phyloP scores from a whole-genome alignment of 331 rosid species.

The Pyracantha coccinea region DNA sequence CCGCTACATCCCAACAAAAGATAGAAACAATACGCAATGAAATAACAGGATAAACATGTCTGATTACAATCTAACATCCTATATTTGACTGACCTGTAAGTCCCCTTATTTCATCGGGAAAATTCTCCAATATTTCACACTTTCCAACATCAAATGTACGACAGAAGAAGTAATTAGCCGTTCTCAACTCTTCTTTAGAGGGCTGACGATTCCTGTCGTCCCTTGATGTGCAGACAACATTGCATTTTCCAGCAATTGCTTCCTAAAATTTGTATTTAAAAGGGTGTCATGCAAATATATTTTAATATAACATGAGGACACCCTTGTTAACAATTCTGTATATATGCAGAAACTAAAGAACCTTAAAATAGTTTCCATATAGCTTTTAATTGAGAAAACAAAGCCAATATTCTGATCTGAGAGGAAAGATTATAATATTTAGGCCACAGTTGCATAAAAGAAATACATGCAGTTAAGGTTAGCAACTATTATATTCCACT shows the following conservation, averaged over 20 bases:
- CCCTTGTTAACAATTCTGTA: not conserved
- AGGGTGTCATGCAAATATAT: not conserved
- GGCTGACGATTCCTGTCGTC: slow-evolving; percentile 51
- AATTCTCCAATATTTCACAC: slow-evolving; percentile 17
- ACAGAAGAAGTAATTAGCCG: slow-evolving; percentile 39
- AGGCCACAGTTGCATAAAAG: not conserved
- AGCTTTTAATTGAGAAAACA: not conserved
- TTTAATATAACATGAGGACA: not conserved
- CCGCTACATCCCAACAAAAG: not conserved
- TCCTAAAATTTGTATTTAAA: slow-evolving; percentile 33
- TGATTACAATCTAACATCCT: not conserved
- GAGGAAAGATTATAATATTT: not conserved
- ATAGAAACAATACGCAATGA: not conserved
- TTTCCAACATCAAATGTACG: slow-evolving; percentile 37
- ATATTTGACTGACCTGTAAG: slow-evolving; percentile 35
- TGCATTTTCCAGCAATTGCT: slow-evolving; percentile 47
- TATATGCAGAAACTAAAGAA: not conserved
- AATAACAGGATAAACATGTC: too few relatives aligned
- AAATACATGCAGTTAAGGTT: not conserved
- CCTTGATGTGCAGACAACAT: slow-evolving; percentile 47
- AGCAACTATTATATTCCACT: not conserved
- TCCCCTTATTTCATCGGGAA: slow-evolving; percentile 35
- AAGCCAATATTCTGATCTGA: not conserved
- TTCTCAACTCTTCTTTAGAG: slow-evolving; percentile 30
- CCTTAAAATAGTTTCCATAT: not conserved